These are phyloP conservation scores for Paraphysoderma sedebokerense DNA, from an alignment of 371 early-diverging fungal species.

Conservation along the genomic window DNA sequence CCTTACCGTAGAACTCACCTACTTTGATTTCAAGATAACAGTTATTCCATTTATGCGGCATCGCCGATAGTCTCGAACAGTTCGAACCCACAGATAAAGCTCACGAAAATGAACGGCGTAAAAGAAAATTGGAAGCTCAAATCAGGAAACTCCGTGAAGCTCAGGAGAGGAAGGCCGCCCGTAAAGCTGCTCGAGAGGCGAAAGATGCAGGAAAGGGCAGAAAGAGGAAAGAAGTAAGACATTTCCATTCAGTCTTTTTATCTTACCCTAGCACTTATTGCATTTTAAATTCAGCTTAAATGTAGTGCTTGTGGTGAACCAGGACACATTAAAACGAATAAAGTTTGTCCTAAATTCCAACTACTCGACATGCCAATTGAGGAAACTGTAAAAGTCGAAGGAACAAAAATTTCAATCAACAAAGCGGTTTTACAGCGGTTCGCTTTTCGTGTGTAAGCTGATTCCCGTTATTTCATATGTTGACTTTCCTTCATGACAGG, in stretches of 20 bases:
- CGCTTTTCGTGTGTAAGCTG: neutral
- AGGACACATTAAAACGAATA: constrained; percentile 78
- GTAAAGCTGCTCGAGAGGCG: neutral
- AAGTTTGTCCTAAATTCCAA: constrained; percentile 67
- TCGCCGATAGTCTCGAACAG: constrained; percentile 7
- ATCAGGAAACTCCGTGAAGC: constrained; percentile 4
- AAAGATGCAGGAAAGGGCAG: neutral
- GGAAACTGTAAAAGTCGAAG: neutral
- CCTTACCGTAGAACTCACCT: constrained; percentile 33
- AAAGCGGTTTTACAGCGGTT: neutral
- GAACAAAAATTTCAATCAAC: too few relatives aligned
- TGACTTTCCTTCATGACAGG: too few relatives aligned
- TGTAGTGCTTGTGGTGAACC: constrained; percentile 64
- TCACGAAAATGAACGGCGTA: constrained; percentile 13
- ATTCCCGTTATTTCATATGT: neutral
- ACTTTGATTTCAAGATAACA: constrained; percentile 10
- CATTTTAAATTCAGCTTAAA: constrained; percentile 21
- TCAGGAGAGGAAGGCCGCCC: constrained; percentile 11
- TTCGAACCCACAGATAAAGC: constrained; percentile 2
- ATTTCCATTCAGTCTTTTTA: constrained; percentile 3
- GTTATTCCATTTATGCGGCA: neutral
- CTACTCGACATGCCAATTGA: too few relatives aligned
- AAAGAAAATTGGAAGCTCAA: constrained; percentile 8
- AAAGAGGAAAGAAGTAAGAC: constrained; percentile 2
- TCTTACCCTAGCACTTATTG: constrained; percentile 11